These are phyloP conservation scores for Malassezia nana DNA, from an alignment of 1,284 basidiomycete species.

Conservation along the genomic window DNA sequence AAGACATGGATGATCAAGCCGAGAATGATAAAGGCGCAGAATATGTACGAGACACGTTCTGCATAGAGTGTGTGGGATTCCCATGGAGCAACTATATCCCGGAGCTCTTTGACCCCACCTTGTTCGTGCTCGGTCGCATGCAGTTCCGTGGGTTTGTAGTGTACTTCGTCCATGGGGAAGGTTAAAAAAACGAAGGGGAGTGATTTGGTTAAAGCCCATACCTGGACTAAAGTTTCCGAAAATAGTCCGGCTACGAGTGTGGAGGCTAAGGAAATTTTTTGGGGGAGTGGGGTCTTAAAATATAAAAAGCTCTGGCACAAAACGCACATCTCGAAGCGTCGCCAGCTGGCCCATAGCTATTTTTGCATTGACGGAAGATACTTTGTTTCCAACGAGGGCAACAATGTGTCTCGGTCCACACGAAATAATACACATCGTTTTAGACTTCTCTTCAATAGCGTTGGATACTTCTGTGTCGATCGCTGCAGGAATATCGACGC, in stretches of 20 bases:
- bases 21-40: constrained; percentile 1
- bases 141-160: neutral
- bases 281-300: neutral
- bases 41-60: neutral
- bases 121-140: too few relatives aligned
- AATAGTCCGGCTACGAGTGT: neutral
- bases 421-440: neutral
- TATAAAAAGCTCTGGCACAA: neutral
- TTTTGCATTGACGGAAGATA: neutral
- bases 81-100: neutral
- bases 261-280: too few relatives aligned
- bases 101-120: too few relatives aligned
- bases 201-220: neutral
- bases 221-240: neutral
- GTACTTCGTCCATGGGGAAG: neutral
- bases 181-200: neutral
- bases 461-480: neutral
- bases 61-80: neutral
- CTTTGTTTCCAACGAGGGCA: neutral
- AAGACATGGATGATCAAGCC: neutral
- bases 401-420: neutral
- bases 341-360: neutral
- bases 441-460: neutral
- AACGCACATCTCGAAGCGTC: neutral
- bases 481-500: neutral